Evolutionary conservation across 129 eudicot species (phyloP), one percentile per base, ranked within the genome.

Genomic region (Calendula officinalis): DNA sequence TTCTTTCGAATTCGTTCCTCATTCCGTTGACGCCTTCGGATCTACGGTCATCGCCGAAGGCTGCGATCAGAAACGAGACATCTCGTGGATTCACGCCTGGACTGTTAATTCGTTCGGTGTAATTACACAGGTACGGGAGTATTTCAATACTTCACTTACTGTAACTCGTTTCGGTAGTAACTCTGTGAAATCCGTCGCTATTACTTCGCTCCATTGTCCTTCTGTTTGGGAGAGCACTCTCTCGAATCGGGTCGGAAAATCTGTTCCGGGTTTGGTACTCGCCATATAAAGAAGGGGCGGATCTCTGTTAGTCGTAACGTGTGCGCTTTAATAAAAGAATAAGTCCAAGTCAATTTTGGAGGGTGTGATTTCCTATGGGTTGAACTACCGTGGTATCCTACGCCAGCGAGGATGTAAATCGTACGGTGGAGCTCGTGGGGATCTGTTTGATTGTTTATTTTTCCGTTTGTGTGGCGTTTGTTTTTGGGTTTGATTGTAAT

Each of bases 1-100:
- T 16, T 48, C 73, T 8, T 88, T 94, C 75, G 6, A 35, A 0
- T 94, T 94, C 69, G 62, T 45, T 27, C 99, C 95, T 13, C 89
- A 63, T 39, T 68, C 96, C 39, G 39, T 88, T 57, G 76, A 77
- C 76, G 86, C 91, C 61, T 83, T 94, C 45, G 99, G 95, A 42
- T 70, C 87, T 8, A 82, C 82, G 3, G 95, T 94, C 69, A 83
- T 94, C 54, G 95, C 77, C 42, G 99, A 94, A 66, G 96, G 99
- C 61, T 86, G 84, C 77, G 91, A 94, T 67, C 83, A 40, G 15
- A 56, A 8, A 42, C 87, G 89, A 5, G 68, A 83, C 6, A 81
- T 94, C 66, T 77, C 80, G 70, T 94, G 99, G 99, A 78, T 88
- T 7, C 96, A 94, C 87, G 99, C 95, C 44, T 94, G 99, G 99